Percentiles rank a stretch among this genome's conserved stretches.
Conservation (phyloP, 345 rosid genomes). For the Dipteronia dyeriana region DNA sequence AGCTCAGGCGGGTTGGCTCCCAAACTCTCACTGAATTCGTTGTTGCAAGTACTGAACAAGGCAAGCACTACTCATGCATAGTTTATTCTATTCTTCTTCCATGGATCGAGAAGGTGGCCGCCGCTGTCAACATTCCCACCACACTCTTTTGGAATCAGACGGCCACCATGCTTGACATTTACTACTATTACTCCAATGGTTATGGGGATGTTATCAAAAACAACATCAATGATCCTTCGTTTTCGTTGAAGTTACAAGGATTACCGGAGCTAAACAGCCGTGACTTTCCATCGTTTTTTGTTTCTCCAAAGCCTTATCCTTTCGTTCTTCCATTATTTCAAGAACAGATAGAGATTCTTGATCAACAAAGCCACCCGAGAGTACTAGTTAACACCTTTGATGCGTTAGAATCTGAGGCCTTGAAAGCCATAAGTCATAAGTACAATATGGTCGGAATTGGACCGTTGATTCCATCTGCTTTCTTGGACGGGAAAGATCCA, state of each 20-base stretch:
- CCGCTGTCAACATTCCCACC: slow-evolving; percentile 35
- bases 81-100: slow-evolving; percentile 54
- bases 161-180: slow-evolving; percentile 56
- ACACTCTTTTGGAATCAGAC: slow-evolving; percentile 69
- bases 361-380: slow-evolving; percentile 39
- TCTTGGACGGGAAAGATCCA: slow-evolving; percentile 27
- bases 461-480: slow-evolving; percentile 53
- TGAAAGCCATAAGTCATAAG: slow-evolving; percentile 30
- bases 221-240: slow-evolving; percentile 17
- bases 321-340: slow-evolving; percentile 11
- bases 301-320: slow-evolving; percentile 23
- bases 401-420: slow-evolving; percentile 55
- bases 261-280: slow-evolving; percentile 34
- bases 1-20: slow-evolving; percentile 43
- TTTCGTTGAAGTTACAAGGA: slow-evolving; percentile 41
- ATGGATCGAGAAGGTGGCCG: slow-evolving; percentile 57
- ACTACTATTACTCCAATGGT: slow-evolving; percentile 53
- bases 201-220: slow-evolving; percentile 31
- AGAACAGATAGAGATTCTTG: slow-evolving; percentile 42
- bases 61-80: slow-evolving; percentile 34
- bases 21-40: slow-evolving; percentile 39
- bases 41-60: background rate
- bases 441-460: slow-evolving; percentile 45
- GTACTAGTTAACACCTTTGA: slow-evolving; percentile 63
- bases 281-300: slow-evolving; percentile 58